A percentile compares a stretch with the other conserved stretches of the same genome.
Conservation (phyloP, 306 rosid genomes). For the Lupinus albus region DNA sequence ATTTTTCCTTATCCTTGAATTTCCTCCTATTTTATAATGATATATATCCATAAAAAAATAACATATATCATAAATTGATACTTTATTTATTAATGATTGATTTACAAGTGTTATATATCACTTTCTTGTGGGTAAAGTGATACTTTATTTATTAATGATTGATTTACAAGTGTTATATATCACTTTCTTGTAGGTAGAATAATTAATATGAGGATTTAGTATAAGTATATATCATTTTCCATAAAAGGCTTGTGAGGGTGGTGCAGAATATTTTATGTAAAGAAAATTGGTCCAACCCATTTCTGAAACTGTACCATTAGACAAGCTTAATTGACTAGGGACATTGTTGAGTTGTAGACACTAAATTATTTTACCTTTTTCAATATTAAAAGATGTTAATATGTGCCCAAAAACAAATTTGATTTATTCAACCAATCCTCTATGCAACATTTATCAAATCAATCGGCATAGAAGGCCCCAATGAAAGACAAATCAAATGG, state of each 20-base stretch:
- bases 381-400: slow-evolving; percentile 39
- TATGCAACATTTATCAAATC: slow-evolving; percentile 43
- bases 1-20: slow-evolving; percentile 33
- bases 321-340: slow-evolving; percentile 39
- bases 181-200: too few relatives aligned
- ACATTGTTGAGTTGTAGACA: slow-evolving; percentile 35
- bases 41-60: too few relatives aligned
- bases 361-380: slow-evolving; percentile 35
- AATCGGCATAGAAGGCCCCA: slow-evolving; percentile 27
- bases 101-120: too few relatives aligned
- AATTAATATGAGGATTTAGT: too few relatives aligned
- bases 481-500: slow-evolving; percentile 34
- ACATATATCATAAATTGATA: too few relatives aligned
- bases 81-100: too few relatives aligned
- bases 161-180: too few relatives aligned
- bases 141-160: too few relatives aligned
- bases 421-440: slow-evolving; percentile 16
- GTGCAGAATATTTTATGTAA: slow-evolving; percentile 38
- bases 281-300: slow-evolving; percentile 45
- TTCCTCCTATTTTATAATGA: too few relatives aligned
- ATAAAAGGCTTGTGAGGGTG: not conserved
- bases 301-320: slow-evolving; percentile 39
- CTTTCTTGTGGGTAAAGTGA: too few relatives aligned
- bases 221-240: too few relatives aligned
- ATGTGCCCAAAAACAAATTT: slow-evolving; percentile 34